Percentiles rank a stretch among this genome's conserved stretches.
These are phyloP conservation scores for Pythium periplocum DNA, from an alignment of 352 stramenopile species.

Conservation along the genomic window DNA sequence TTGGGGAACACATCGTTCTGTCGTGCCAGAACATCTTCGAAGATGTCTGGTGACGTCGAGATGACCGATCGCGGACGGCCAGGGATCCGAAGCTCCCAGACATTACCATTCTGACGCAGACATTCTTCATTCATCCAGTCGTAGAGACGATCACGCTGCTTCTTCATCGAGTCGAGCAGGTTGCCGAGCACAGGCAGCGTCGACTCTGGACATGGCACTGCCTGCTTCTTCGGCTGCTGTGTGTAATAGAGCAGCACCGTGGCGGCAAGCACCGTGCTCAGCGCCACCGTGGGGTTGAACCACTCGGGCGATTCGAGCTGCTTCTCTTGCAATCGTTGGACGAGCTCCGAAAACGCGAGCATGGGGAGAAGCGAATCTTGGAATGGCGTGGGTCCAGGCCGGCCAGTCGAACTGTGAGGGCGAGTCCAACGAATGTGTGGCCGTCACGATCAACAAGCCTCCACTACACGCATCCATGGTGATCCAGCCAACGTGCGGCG, in stretches of 20 bases:
- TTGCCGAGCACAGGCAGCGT: constrained; percentile 41
- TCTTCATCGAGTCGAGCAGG: constrained; percentile 39
- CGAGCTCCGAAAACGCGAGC: not conserved
- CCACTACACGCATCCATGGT: too few species aligned
- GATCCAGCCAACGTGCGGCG: too few species aligned
- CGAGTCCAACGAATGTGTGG: too few species aligned
- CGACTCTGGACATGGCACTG: constrained; percentile 11
- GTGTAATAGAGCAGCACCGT: not conserved
- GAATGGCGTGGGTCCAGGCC: too few species aligned
- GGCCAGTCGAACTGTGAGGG: too few species aligned
- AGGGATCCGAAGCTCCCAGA: constrained; percentile 27
- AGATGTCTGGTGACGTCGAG: constrained; percentile 23
- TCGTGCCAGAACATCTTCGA: constrained; percentile 43
- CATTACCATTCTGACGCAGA: constrained; percentile 17
- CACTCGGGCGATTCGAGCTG: not conserved
- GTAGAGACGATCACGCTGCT: constrained; percentile 34
- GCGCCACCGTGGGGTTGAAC: not conserved
- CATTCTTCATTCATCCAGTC: constrained; percentile 50
- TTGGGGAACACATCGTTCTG: constrained; percentile 49
- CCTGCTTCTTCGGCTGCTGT: not conserved
- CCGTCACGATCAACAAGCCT: too few species aligned
- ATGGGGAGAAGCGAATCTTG: not conserved
- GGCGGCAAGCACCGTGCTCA: not conserved
- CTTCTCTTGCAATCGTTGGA: not conserved
- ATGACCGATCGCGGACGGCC: constrained; percentile 27